phyloP scores from a whole-genome alignment of 306 rosid genomes.

The Morella rubra region DNA sequence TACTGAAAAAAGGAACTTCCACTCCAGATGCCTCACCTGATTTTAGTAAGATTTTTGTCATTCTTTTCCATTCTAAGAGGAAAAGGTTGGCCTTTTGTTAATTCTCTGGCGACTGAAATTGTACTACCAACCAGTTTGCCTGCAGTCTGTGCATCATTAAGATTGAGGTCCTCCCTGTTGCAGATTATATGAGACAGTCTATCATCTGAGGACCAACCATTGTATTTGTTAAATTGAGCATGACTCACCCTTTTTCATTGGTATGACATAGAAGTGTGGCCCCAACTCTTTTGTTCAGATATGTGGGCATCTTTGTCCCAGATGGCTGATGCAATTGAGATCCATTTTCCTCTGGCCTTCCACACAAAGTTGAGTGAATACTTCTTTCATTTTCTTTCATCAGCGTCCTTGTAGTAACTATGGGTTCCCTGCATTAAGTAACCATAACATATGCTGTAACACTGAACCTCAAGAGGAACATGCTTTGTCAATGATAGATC shows the following conservation, averaged over 20 bases:
- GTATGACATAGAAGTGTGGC: slow-evolving; percentile 33
- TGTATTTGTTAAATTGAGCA: slow-evolving; percentile 5
- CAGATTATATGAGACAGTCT: slow-evolving; percentile 29
- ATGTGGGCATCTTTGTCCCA: slow-evolving; percentile 37
- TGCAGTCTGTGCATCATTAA: slow-evolving; percentile 40
- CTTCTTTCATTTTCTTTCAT: slow-evolving; percentile 39
- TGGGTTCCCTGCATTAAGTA: slow-evolving; percentile 46
- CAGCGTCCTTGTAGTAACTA: slow-evolving; percentile 24
- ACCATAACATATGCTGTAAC: slow-evolving; percentile 15
- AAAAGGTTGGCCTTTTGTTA: slow-evolving; percentile 31
- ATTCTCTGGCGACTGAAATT: slow-evolving; percentile 35
- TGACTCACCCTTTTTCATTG: slow-evolving; percentile 44
- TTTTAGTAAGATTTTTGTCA: slow-evolving; percentile 28
- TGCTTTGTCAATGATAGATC: not conserved
- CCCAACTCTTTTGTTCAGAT: slow-evolving; percentile 37
- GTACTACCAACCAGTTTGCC: slow-evolving; percentile 34
- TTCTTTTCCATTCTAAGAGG: slow-evolving; percentile 40
- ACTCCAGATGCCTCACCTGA: slow-evolving; percentile 35
- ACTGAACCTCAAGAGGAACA: slow-evolving; percentile 5
- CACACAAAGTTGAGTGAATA: slow-evolving; percentile 30
- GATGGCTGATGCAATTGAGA: slow-evolving; percentile 36
- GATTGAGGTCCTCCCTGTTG: slow-evolving; percentile 43
- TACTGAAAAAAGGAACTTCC: slow-evolving; percentile 11
- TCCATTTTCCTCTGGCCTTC: slow-evolving; percentile 32
- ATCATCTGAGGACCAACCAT: slow-evolving; percentile 23